phyloP scores from a whole-genome alignment of 2,329 filamentous ascomycete species.

The Colletotrichum lentis region DNA sequence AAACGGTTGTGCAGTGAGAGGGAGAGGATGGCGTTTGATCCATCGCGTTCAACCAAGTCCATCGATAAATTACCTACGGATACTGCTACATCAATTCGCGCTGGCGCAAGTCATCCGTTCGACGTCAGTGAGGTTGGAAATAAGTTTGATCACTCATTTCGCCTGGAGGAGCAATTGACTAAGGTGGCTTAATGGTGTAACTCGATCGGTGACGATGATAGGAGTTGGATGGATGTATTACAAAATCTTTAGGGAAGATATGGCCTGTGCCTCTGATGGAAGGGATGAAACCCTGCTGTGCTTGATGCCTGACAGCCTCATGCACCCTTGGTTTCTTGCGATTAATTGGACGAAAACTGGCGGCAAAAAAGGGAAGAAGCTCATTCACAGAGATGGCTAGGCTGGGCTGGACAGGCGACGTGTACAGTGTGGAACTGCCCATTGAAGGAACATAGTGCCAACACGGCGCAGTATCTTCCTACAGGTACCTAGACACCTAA shows the following conservation, averaged over 20 bases:
- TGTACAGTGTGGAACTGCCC: background rate
- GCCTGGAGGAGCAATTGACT: no score
- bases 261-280: slow-evolving; percentile 32
- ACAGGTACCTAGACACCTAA: no score
- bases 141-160: no score
- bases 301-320: slow-evolving; percentile 34
- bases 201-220: background rate
- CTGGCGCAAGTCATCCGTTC: no score
- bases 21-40: no score
- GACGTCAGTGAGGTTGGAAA: no score
- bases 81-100: no score
- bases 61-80: no score
- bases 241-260: slow-evolving; percentile 16
- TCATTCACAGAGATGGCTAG: background rate
- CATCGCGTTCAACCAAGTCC: no score
- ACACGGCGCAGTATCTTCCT: background rate
- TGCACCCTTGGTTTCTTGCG: background rate
- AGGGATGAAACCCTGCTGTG: slow-evolving; percentile 7
- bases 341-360: slow-evolving; percentile 29
- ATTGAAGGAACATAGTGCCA: background rate
- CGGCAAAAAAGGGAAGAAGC: slow-evolving; percentile 30
- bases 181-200: background rate
- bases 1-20: background rate
- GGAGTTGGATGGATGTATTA: background rate
- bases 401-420: background rate